Percentiles rank a stretch among this genome's conserved stretches.
Conservation (phyloP, 805 yeast species). For the Teunomyces gatunensis region DNA sequence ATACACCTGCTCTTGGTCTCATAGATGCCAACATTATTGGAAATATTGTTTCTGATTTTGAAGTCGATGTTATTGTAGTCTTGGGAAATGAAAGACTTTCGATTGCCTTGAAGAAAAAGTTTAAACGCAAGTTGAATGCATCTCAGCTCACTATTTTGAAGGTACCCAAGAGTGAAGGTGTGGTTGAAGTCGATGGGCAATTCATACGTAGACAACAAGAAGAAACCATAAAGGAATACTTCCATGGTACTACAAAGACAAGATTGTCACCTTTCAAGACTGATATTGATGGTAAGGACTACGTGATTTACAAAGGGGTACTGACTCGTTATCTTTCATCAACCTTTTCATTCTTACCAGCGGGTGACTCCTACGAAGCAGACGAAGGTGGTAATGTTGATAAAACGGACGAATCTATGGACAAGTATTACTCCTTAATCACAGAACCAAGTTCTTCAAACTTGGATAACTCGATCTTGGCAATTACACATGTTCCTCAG, state of each 20-base stretch:
- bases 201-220: slow-evolving; percentile 73
- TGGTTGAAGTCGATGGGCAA: slow-evolving; percentile 68
- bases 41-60: slow-evolving; percentile 56
- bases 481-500: slow-evolving; percentile 43
- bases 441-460: slow-evolving; percentile 49
- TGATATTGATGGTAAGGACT: slow-evolving; percentile 61
- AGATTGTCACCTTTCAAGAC: slow-evolving; percentile 84
- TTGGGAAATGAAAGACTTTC: slow-evolving; percentile 73
- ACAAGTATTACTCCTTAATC: slow-evolving; percentile 32
- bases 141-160: slow-evolving; percentile 49
- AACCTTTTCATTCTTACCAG: slow-evolving; percentile 38
- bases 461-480: slow-evolving; percentile 75
- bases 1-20: slow-evolving; percentile 64
- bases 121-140: slow-evolving; percentile 31
- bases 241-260: slow-evolving; percentile 70
- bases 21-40: slow-evolving; percentile 53
- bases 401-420: slow-evolving; percentile 28
- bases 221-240: slow-evolving; percentile 77
- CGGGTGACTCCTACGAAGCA: slow-evolving; percentile 41
- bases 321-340: slow-evolving; percentile 36
- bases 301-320: slow-evolving; percentile 62
- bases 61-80: slow-evolving; percentile 59
- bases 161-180: slow-evolving; percentile 72
- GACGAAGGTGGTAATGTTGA: slow-evolving; percentile 24
- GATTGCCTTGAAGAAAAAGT: slow-evolving; percentile 58